phyloP scores from a whole-genome alignment of 2,329 filamentous ascomycete genomes.

The Apiospora phragmitis region DNA sequence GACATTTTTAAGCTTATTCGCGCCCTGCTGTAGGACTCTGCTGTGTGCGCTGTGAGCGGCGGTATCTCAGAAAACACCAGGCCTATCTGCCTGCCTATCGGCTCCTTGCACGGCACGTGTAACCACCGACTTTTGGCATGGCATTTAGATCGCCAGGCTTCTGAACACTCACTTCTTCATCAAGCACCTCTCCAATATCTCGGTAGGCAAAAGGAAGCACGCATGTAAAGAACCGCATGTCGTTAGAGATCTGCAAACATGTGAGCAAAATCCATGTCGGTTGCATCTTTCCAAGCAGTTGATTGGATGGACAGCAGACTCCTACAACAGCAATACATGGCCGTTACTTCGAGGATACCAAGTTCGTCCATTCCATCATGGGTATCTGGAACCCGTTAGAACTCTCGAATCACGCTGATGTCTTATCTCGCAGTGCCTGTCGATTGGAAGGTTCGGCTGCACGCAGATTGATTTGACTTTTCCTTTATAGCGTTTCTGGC shows the following conservation, averaged over 20 bases:
- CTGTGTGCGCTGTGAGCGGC: background rate
- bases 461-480: background rate
- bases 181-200: background rate
- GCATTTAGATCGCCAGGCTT: background rate
- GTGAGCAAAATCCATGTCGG: slow-evolving; percentile 1
- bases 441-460: background rate
- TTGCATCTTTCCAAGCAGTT: background rate
- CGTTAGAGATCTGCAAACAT: background rate
- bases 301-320: background rate
- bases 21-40: background rate
- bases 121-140: background rate
- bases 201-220: background rate
- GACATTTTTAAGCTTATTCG: slow-evolving; percentile 5
- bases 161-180: background rate
- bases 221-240: background rate
- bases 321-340: background rate
- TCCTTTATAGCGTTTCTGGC: background rate
- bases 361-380: background rate
- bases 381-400: background rate
- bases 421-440: background rate
- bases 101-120: background rate
- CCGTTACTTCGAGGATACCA: background rate
- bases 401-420: background rate
- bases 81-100: background rate
- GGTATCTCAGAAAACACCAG: background rate